Conservation (phyloP, 2,329 filamentous ascomycete genomes). For the Ramularia endophylla region DNA sequence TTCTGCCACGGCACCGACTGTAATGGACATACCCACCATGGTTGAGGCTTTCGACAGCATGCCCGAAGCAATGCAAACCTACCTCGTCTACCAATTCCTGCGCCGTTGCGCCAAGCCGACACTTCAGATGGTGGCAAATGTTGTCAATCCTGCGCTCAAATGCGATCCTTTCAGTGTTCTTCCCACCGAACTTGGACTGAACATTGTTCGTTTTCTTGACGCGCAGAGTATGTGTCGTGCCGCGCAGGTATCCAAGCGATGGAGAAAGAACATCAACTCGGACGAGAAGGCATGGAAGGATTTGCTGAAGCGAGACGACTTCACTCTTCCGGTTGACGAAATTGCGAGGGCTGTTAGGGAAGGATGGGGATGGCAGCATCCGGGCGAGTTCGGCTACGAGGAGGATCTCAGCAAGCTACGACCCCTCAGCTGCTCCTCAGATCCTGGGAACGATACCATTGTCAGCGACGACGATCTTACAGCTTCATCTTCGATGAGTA, state of each 20-base stretch:
- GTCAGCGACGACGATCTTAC: constrained; percentile 29
- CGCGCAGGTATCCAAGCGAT: constrained; percentile 88
- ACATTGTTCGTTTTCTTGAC: constrained; percentile 82
- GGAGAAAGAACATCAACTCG: constrained; percentile 83
- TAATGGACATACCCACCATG: constrained; percentile 79
- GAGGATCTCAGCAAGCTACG: constrained; percentile 64
- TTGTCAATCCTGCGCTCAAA: constrained; percentile 89
- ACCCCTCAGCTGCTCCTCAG: constrained; percentile 26
- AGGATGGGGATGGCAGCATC: constrained; percentile 98
- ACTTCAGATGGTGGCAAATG: constrained; percentile 79
- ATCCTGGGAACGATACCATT: constrained; percentile 14
- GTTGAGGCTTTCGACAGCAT: constrained; percentile 86
- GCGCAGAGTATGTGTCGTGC: constrained; percentile 80
- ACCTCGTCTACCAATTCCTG: constrained; percentile 94
- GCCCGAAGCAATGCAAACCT: constrained; percentile 85
- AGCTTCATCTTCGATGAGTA: constrained; percentile 21
- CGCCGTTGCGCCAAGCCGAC: constrained; percentile 83
- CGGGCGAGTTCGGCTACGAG: constrained; percentile 64
- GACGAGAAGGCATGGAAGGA: constrained; percentile 97
- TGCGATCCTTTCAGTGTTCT: constrained; percentile 85
- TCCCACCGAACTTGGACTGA: constrained; percentile 78
- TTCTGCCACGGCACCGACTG: constrained; percentile 23
- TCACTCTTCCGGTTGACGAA: constrained; percentile 70
- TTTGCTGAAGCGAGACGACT: constrained; percentile 79
- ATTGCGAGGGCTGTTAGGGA: constrained; percentile 78